A percentile compares a stretch with the other conserved stretches of the same genome.
phyloP scores from a whole-genome alignment of 2,329 filamentous ascomycete species.

The Aplosporella prunicola region DNA sequence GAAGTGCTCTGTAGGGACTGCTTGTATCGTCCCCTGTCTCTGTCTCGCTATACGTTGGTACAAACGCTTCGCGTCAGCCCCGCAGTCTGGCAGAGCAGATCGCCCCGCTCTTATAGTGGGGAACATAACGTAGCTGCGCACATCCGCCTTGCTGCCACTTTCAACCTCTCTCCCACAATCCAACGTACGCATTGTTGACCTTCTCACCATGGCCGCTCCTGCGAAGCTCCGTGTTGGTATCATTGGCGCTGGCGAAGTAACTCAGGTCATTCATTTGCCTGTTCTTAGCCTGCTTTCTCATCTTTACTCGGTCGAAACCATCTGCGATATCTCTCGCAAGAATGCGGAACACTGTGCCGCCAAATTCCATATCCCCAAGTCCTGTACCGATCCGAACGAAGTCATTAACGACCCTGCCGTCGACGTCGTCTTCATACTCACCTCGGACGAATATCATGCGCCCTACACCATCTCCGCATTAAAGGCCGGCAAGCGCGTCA shows the following conservation, averaged over 20 bases:
- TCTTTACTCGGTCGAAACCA: conserved; percentile 37
- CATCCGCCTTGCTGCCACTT: too few species aligned
- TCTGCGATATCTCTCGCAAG: conserved; percentile 44
- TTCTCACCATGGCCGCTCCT: not conserved
- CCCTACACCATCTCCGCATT: conserved; percentile 44
- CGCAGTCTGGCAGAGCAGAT: too few species aligned
- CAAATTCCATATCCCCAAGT: conserved; percentile 24
- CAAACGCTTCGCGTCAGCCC: too few species aligned
- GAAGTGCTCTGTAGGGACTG: too few species aligned
- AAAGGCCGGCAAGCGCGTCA: conserved; percentile 44
- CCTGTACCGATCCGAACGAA: conserved; percentile 31
- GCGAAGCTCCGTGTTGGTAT: conserved; percentile 9
- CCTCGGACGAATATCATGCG: conserved; percentile 47
- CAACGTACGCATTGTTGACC: too few species aligned
- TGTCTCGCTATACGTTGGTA: too few species aligned
- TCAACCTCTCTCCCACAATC: too few species aligned
- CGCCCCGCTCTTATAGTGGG: too few species aligned
- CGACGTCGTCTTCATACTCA: conserved; percentile 47
- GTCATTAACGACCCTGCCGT: conserved; percentile 36
- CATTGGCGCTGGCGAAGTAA: conserved; percentile 11
- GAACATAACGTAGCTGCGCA: too few species aligned
- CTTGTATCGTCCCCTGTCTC: too few species aligned
- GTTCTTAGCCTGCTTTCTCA: conserved; percentile 27
- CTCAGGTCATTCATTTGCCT: conserved; percentile 14
- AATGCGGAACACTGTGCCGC: conserved; percentile 31